Conservation (phyloP, 2,329 filamentous ascomycete species). For the Sphaerulina populicola region DNA sequence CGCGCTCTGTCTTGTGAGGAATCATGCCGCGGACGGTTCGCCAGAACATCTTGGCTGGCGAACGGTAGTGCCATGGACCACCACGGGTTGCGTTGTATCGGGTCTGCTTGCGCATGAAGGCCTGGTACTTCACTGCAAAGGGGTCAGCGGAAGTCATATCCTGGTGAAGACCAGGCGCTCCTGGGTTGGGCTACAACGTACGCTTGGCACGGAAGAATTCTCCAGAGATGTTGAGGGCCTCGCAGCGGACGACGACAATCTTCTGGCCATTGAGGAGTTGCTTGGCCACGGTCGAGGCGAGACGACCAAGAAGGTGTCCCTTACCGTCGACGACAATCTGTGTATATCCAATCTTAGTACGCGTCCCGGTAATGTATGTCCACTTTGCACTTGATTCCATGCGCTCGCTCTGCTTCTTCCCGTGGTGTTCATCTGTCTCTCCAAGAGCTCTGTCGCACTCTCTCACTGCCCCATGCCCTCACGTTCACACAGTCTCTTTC, state of each 20-base stretch:
- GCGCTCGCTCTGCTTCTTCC: neutral
- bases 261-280: conserved; percentile 98
- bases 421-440: neutral
- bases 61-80: conserved; percentile 99
- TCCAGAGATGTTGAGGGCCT: conserved; percentile 99
- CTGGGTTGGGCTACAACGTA: conserved; percentile 53
- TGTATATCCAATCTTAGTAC: conserved; percentile 14
- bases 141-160: conserved; percentile 4
- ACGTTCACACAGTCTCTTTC: neutral
- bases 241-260: conserved; percentile 97
- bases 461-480: neutral
- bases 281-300: conserved; percentile 97
- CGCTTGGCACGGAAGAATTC: conserved; percentile 99
- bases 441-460: neutral
- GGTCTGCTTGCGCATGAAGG: conserved; percentile 99
- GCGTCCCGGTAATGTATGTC: neutral
- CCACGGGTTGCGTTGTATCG: conserved; percentile 98
- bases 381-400: neutral
- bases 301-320: conserved; percentile 98
- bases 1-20: conserved; percentile 98
- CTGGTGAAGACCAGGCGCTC: conserved; percentile 1
- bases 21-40: conserved; percentile 99
- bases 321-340: conserved; percentile 99
- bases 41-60: conserved; percentile 99
- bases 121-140: conserved; percentile 94